Evolutionary conservation across 75 land plant species (phyloP).

Genomic region (Selaginella tamariscina): DNA sequence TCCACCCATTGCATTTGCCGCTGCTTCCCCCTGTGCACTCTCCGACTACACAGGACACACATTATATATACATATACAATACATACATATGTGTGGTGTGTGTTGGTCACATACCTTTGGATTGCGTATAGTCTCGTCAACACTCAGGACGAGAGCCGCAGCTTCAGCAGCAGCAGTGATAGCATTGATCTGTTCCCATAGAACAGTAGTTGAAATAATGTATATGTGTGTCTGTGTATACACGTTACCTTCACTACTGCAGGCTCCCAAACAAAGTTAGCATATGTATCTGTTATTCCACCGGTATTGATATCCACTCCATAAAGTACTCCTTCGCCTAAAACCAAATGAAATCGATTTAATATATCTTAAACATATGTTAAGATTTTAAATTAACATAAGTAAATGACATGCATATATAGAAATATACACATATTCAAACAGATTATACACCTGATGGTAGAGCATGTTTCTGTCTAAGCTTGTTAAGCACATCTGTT

Average conservation of each 20-base stretch:
- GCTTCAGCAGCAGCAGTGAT: constrained; percentile 98
- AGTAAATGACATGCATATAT: background rate
- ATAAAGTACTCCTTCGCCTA: constrained; percentile 8
- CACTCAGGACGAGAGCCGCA: constrained; percentile 85
- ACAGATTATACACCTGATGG: constrained; percentile 3
- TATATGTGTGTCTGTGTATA: too few species aligned
- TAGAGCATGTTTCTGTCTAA: constrained; percentile 12
- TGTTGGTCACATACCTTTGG: constrained; percentile 56
- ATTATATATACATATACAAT: too few species aligned
- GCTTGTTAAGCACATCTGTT: constrained; percentile 10
- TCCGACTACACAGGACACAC: constrained; percentile 86
- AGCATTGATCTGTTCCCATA: constrained; percentile 67
- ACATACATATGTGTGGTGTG: too few species aligned
- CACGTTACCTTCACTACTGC: constrained; percentile 10
- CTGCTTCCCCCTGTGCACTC: constrained; percentile 95
- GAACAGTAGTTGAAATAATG: background rate
- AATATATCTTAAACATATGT: too few species aligned
- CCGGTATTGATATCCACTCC: constrained; percentile 8
- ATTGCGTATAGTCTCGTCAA: constrained; percentile 91
- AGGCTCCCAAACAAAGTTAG: constrained; percentile 12
- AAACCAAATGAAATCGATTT: too few species aligned
- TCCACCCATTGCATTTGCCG: constrained; percentile 86
- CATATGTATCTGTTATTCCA: constrained; percentile 6
- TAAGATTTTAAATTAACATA: too few species aligned
- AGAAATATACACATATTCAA: background rate